Evolutionary conservation across 1,284 basidiomycete species (phyloP).

Genomic region (Afroboletus lepidellus): DNA sequence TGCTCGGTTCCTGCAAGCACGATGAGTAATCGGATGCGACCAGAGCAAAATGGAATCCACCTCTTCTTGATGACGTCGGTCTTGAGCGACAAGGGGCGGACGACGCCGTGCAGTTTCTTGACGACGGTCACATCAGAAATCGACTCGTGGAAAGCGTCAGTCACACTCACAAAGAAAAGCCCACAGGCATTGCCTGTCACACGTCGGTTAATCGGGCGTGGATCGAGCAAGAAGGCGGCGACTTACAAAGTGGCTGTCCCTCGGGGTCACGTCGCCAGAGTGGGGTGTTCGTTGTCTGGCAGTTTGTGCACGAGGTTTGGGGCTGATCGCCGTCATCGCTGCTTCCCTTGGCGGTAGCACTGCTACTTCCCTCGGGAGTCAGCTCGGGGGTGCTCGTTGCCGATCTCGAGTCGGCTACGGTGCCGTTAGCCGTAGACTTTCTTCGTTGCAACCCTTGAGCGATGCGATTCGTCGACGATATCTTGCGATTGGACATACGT

Average conservation of each 20-base stretch:
- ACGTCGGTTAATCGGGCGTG: conserved; percentile 12
- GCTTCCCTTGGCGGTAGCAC: conserved; percentile 39
- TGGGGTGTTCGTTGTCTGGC: conserved; percentile 93
- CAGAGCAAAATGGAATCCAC: conserved; percentile 39
- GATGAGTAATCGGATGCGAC: conserved; percentile 5
- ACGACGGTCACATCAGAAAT: conserved; percentile 16
- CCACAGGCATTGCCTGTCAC: conserved; percentile 79
- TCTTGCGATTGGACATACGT: conserved; percentile 46
- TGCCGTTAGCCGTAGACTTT: conserved; percentile 42
- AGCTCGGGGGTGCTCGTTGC: conserved; percentile 57
- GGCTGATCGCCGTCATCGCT: conserved; percentile 67
- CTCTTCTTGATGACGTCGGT: conserved; percentile 98
- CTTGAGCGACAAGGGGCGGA: conserved; percentile 90
- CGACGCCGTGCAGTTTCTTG: conserved; percentile 93
- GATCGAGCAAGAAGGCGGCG: conserved; percentile 4
- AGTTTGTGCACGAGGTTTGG: conserved; percentile 90
- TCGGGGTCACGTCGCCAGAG: conserved; percentile 95
- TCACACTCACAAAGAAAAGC: conserved; percentile 77
- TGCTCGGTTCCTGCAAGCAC: conserved; percentile 64
- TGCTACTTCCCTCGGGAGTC: conserved; percentile 32
- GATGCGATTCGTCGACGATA: conserved; percentile 57
- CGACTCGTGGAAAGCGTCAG: conserved; percentile 4
- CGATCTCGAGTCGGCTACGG: conserved; percentile 40
- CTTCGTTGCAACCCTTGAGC: conserved; percentile 53
- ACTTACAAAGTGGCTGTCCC: conserved; percentile 86